Evolutionary conservation across 768 basidiomycete species (phyloP), one percentile per base, ranked within the genome.

Genomic region (Suillus lakei): DNA sequence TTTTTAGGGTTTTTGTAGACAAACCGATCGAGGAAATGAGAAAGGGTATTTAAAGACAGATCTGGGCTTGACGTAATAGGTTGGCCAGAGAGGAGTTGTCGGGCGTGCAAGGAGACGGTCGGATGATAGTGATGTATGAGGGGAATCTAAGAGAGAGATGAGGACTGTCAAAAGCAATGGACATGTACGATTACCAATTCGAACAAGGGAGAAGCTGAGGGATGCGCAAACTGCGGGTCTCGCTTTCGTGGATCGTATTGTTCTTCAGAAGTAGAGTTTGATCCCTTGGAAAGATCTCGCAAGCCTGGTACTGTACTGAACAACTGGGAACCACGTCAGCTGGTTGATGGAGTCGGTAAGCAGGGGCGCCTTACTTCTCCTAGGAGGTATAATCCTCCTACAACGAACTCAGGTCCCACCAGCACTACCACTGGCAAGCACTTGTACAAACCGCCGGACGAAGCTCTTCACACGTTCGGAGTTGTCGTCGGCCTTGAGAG

Each of bases 1-100:
- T 91, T 89, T 81, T 98, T 99, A 1, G 96, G 90, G 75, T 99
- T 98, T 77, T 96, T 94, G 82, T 95, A 98, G 50, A 98, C 93
- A 79, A 99, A 98, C 3, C 96, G 88, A 74, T 99, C 98, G 46
- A 99, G 86, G 86, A 99, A 98, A 71, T 96, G 93, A 0, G 93
- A 90, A 28, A 98, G 86, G 0, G 96, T 96, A 80, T 98, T 96
- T 64, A 95, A 88, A 12, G 93, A 89, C 56, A 99, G 90, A 73
- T 99, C 96, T 0, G 94, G 85, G 10, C 87, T 90, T 12, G 92
- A 91, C 0, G 94, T 93, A 13, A 98, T 80, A 0, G 91, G 90
- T 56, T 90, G 83, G 9, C 84, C 85, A 1, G 81, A 72, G 58
- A 98, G 85, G 13, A 99, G 85, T 73, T 98, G 93, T 8, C 85